These are phyloP conservation scores for Picocystis salinarum DNA, from an alignment of 139 green algal species.

Conservation along the genomic window DNA sequence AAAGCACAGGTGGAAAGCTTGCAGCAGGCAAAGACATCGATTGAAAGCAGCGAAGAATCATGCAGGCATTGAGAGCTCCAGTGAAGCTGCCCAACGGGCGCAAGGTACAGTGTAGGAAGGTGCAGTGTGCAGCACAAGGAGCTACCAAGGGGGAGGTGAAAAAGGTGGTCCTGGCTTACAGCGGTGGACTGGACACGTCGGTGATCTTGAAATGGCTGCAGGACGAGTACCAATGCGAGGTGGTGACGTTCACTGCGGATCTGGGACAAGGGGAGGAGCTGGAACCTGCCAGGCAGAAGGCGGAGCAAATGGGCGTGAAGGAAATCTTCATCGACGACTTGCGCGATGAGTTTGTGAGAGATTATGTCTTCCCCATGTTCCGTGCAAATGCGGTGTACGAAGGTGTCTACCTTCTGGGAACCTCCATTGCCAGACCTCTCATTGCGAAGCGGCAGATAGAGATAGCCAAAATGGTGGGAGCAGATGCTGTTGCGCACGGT, in stretches of 20 bases:
- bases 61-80: too few relatives aligned
- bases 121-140: too few relatives aligned
- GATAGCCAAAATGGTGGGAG: constrained; percentile 34
- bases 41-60: too few relatives aligned
- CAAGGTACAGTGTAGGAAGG: too few relatives aligned
- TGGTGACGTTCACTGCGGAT: constrained; percentile 88
- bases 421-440: constrained; percentile 91
- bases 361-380: constrained; percentile 99
- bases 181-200: constrained; percentile 83
- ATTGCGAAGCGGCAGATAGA: constrained; percentile 69
- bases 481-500: constrained; percentile 93
- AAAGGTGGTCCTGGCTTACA: constrained; percentile 94
- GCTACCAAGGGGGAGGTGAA: too few relatives aligned
- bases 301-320: constrained; percentile 77
- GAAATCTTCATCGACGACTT: constrained; percentile 96
- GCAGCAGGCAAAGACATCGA: too few relatives aligned
- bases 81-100: too few relatives aligned
- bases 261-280: constrained; percentile 92
- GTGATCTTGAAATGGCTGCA: constrained; percentile 98
- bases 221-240: constrained; percentile 86
- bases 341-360: constrained; percentile 91
- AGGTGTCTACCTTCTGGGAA: constrained; percentile 93
- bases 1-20: too few relatives aligned
- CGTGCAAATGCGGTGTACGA: constrained; percentile 90
- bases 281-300: constrained; percentile 75